Percentiles rank a stretch among this genome's conserved stretches.
Evolutionary conservation across 2,329 filamentous ascomycete species (phyloP).

Genomic region (Talaromyces sp.): DNA sequence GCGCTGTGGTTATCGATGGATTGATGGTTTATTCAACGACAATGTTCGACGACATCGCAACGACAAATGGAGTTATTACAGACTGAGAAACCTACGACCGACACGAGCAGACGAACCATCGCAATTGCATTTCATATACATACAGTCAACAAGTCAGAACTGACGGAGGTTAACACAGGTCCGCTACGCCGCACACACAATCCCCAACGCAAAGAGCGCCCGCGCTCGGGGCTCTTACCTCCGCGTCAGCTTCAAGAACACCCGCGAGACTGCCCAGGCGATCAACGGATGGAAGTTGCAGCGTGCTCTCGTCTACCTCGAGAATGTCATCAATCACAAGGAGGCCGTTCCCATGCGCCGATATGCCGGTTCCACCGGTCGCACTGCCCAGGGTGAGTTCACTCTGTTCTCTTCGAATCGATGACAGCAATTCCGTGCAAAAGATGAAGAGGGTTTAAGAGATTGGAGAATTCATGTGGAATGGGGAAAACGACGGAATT

Average conservation of each 20-base stretch:
- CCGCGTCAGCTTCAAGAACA: constrained; percentile 99
- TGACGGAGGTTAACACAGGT: constrained; percentile 55
- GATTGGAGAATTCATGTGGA: not conserved
- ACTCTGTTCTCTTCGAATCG: too few relatives aligned
- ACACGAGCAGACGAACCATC: not conserved
- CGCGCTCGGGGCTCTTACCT: constrained; percentile 98
- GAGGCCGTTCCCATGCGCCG: constrained; percentile 98
- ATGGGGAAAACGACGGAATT: not conserved
- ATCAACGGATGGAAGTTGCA: constrained; percentile 99
- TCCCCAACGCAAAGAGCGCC: constrained; percentile 86
- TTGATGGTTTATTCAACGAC: not conserved
- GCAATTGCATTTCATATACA: not conserved
- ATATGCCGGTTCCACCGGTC: constrained; percentile 93
- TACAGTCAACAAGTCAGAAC: not conserved
- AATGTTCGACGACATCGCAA: not conserved
- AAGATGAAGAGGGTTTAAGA: not conserved
- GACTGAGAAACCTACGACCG: not conserved
- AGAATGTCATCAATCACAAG: constrained; percentile 95
- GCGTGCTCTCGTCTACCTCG: constrained; percentile 92
- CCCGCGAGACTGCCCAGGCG: constrained; percentile 97
- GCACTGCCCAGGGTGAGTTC: constrained; percentile 94
- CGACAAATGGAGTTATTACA: not conserved
- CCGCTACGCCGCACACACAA: constrained; percentile 92
- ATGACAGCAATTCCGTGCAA: not conserved
- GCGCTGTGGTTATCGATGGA: not conserved